These are phyloP conservation scores for Kodamaea fukazawae DNA, from an alignment of 805 yeast species.

Conservation along the genomic window DNA sequence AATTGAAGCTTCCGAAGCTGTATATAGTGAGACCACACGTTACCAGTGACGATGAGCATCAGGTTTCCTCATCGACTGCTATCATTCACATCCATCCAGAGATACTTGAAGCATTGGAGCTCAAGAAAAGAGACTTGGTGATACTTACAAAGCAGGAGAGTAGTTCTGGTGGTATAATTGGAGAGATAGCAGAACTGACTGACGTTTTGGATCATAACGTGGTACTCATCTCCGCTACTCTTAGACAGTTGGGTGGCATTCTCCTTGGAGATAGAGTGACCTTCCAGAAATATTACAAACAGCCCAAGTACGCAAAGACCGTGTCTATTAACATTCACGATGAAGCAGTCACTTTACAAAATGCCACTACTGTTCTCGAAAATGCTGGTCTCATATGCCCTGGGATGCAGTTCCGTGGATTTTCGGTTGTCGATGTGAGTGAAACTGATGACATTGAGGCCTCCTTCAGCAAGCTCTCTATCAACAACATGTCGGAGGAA, in stretches of 20 bases:
- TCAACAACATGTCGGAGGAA: slow-evolving; percentile 19
- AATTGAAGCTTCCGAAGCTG: slow-evolving; percentile 38
- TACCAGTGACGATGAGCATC: background rate
- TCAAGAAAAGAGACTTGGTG: slow-evolving; percentile 45
- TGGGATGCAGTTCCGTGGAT: slow-evolving; percentile 37
- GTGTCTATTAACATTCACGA: slow-evolving; percentile 15
- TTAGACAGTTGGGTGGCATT: slow-evolving; percentile 35
- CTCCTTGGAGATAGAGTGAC: slow-evolving; percentile 48
- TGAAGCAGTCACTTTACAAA: slow-evolving; percentile 11
- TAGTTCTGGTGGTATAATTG: slow-evolving; percentile 45
- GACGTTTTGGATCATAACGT: slow-evolving; percentile 29
- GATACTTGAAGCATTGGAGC: slow-evolving; percentile 46
- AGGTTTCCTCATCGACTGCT: slow-evolving; percentile 12
- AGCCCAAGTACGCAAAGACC: slow-evolving; percentile 42
- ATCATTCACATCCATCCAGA: slow-evolving; percentile 44
- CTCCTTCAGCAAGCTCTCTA: slow-evolving; percentile 31
- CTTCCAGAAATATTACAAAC: slow-evolving; percentile 44
- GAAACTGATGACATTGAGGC: slow-evolving; percentile 30
- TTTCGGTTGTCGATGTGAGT: slow-evolving; percentile 19
- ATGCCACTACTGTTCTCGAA: slow-evolving; percentile 41
- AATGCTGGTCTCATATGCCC: slow-evolving; percentile 64
- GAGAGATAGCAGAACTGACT: slow-evolving; percentile 37
- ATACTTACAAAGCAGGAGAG: slow-evolving; percentile 42
- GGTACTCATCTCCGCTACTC: slow-evolving; percentile 22
- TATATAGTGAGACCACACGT: slow-evolving; percentile 38